Evolutionary conservation across 352 stramenopile species (phyloP), one percentile per base, ranked within the genome.

Genomic region (Phytophthora pluvialis): DNA sequence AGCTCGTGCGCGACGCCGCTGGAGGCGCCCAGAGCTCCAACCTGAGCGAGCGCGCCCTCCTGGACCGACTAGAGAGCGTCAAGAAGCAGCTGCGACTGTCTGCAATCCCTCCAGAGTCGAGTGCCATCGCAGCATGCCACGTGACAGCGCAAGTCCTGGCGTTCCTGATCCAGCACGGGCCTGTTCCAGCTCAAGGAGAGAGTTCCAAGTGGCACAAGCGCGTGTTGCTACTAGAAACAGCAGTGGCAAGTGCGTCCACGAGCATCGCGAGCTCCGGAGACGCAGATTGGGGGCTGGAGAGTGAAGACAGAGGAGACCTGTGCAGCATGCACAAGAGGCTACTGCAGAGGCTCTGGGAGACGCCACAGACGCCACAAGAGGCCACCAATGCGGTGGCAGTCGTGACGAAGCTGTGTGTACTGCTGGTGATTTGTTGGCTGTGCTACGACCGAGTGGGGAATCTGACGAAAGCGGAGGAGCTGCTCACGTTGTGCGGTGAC

Each of bases 351-450:
- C 51, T 72, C 0, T 60, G 39, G 28, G 25, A 36, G 28, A 43
- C 7, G 9, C 31, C 45, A 15, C 15, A 29, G 16, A n/a, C 45
- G 12, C 38, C 31, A 25, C 40, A 60, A 43, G 25, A 36, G 10
- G 53, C 45, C 9, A 25, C 18, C 15, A 43, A 60, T 46, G 18
- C 13, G 26, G 16, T 60, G 10, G 6, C 15, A 28, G 31, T 67
- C 9, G 66, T 74, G 55, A 60, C 32, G 26, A 65, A 73, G 25
- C n/a, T 77, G 12, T 62, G 49, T 4, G 28, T 78, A 6, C 18
- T 84, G 21, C 43, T 86, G 12, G 51, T 52, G 32, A 60, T 75
- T 13, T 65, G 57, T 29, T 88, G 74, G 79, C 26, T 84, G 12
- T 52, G 48, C 5, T 69, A 74, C 5, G 64, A 80, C n/a, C 57